These are phyloP conservation scores for Tolypocladium paradoxum DNA, from an alignment of 2,329 filamentous ascomycete genomes.

Conservation along the genomic window DNA sequence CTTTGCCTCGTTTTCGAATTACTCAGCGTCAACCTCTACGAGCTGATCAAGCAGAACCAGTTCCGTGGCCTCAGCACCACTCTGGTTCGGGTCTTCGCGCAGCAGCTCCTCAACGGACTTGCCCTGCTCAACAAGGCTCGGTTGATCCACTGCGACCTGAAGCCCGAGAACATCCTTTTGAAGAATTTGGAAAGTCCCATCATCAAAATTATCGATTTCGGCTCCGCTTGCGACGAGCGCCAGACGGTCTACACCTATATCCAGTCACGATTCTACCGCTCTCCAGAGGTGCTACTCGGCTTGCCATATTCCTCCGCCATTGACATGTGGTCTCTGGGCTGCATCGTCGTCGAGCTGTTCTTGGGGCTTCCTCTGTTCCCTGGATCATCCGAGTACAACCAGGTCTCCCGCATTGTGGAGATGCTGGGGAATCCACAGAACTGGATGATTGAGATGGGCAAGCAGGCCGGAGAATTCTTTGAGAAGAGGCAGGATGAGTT, in stretches of 20 bases:
- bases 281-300: slow-evolving; percentile 89
- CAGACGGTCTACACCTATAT: slow-evolving; percentile 99
- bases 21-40: slow-evolving; percentile 93
- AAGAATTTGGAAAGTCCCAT: slow-evolving; percentile 98
- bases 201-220: slow-evolving; percentile 99
- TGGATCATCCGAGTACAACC: slow-evolving; percentile 96
- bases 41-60: slow-evolving; percentile 98
- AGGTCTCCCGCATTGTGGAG: slow-evolving; percentile 92
- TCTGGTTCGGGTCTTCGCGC: slow-evolving; percentile 90
- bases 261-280: slow-evolving; percentile 95
- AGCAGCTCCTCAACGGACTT: slow-evolving; percentile 87
- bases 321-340: slow-evolving; percentile 98
- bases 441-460: slow-evolving; percentile 99
- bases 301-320: slow-evolving; percentile 96
- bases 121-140: slow-evolving; percentile 91
- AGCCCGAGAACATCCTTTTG: slow-evolving; percentile 93
- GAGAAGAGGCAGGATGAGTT: slow-evolving; percentile 89
- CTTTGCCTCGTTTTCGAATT: slow-evolving; percentile 93
- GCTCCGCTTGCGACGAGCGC: slow-evolving; percentile 93
- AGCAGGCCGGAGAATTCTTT: slow-evolving; percentile 95
- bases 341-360: slow-evolving; percentile 96
- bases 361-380: slow-evolving; percentile 89
- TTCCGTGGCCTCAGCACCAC: slow-evolving; percentile 96
- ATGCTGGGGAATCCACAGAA: slow-evolving; percentile 95
- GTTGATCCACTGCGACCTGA: slow-evolving; percentile 94